Conservation (phyloP, 1,284 basidiomycete species). For the Termitomyces sp. region DNA sequence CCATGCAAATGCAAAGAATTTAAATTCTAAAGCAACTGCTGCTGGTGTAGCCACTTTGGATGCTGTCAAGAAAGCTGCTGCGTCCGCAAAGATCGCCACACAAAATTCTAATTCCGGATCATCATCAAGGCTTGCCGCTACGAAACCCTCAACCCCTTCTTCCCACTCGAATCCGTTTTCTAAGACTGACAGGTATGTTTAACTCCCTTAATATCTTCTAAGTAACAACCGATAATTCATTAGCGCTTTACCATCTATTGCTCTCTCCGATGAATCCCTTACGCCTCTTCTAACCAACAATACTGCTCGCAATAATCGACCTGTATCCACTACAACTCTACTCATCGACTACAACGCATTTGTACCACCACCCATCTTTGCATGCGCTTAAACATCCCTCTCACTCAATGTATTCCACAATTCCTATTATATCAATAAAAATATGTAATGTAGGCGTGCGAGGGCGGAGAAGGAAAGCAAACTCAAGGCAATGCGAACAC, state of each 20-base stretch:
- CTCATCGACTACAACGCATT: conserved; percentile 45
- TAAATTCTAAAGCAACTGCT: conserved; percentile 36
- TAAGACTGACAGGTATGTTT: conserved; percentile 65
- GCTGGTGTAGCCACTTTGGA: conserved; percentile 40
- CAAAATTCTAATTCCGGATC: conserved; percentile 14
- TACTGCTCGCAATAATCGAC: conserved; percentile 18
- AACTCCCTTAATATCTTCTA: conserved; percentile 23
- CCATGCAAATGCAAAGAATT: conserved; percentile 23
- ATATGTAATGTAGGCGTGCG: conserved; percentile 50
- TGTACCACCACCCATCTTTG: conserved; percentile 61
- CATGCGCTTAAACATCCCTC: conserved; percentile 43
- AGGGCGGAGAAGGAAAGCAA: conserved; percentile 65
- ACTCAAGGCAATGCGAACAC: conserved; percentile 59
- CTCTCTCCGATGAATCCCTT: conserved; percentile 19
- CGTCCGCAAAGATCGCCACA: conserved; percentile 18
- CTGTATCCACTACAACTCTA: conserved; percentile 27
- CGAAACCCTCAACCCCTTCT: conserved; percentile 21
- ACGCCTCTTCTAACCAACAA: conserved; percentile 14
- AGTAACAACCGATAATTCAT: conserved; percentile 65
- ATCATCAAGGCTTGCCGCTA: conserved; percentile 15
- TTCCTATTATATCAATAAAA: conserved; percentile 17
- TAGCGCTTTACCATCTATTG: conserved; percentile 36
- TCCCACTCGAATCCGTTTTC: conserved; percentile 46
- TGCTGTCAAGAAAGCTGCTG: conserved; percentile 37
- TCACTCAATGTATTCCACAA: conserved; percentile 5